Conservation (phyloP, 305 asterid genomes). For the Fraxinus platypoda region DNA sequence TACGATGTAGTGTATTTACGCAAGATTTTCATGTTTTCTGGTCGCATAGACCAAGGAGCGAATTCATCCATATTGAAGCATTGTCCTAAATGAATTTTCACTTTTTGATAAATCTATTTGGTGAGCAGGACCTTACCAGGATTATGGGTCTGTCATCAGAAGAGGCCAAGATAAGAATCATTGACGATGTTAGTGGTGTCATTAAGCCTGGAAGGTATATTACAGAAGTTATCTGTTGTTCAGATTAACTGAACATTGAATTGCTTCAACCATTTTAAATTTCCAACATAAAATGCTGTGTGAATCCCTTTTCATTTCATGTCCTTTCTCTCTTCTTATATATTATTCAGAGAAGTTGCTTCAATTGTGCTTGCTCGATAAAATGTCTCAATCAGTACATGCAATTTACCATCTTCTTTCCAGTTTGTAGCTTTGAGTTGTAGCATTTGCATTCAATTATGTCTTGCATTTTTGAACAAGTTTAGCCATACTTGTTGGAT, state of each 20-base stretch:
- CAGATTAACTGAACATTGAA: neutral
- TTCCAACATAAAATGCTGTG: neutral
- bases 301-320: neutral
- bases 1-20: neutral
- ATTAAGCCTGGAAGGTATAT: slow-evolving; percentile 50
- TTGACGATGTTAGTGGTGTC: slow-evolving; percentile 44
- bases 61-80: neutral
- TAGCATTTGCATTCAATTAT: neutral
- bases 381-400: neutral
- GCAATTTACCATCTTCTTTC: neutral
- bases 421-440: neutral
- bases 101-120: slow-evolving; percentile 2
- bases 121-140: slow-evolving; percentile 32
- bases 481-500: neutral
- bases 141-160: slow-evolving; percentile 32
- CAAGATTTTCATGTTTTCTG: neutral
- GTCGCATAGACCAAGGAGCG: neutral
- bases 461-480: neutral
- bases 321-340: neutral
- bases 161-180: slow-evolving; percentile 37
- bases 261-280: neutral
- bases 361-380: neutral
- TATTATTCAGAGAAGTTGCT: neutral
- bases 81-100: neutral
- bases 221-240: neutral